phyloP scores from a whole-genome alignment of 2,329 filamentous ascomycete genomes.

The Cercospora sesami region DNA sequence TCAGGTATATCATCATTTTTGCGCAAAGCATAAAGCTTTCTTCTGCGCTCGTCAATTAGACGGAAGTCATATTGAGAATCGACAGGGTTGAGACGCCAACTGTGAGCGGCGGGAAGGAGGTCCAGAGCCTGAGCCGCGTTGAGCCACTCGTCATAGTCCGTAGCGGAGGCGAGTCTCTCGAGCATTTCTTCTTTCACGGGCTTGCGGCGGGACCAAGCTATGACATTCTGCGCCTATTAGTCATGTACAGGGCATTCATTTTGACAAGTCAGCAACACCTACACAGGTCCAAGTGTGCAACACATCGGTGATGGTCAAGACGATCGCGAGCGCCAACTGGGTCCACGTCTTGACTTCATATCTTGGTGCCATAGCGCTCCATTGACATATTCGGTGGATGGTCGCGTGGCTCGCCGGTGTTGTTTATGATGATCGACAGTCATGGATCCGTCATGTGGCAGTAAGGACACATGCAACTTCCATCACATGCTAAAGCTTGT shows the following conservation, averaged over 20 bases:
- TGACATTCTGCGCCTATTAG: neutral
- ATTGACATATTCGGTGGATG: neutral
- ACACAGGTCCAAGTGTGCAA: slow-evolving; percentile 5
- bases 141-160: slow-evolving; percentile 25
- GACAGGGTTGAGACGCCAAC: slow-evolving; percentile 29
- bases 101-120: slow-evolving; percentile 17
- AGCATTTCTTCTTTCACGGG: slow-evolving; percentile 18
- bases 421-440: neutral
- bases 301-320: slow-evolving; percentile 7
- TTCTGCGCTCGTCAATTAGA: slow-evolving; percentile 25
- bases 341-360: slow-evolving; percentile 6
- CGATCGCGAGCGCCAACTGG: slow-evolving; percentile 3
- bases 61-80: slow-evolving; percentile 27
- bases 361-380: slow-evolving; percentile 5
- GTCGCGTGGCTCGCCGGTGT: neutral
- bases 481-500: slow-evolving; percentile 2
- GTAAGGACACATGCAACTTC: neutral
- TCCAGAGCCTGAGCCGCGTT: slow-evolving; percentile 25
- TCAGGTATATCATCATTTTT: slow-evolving; percentile 46
- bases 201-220: slow-evolving; percentile 11
- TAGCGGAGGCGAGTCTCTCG: slow-evolving; percentile 19
- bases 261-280: neutral
- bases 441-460: neutral
- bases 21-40: slow-evolving; percentile 18
- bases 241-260: neutral